phyloP scores from a whole-genome alignment of 2,329 filamentous ascomycete genomes.

The Mycosphaerelloides madeirae region DNA sequence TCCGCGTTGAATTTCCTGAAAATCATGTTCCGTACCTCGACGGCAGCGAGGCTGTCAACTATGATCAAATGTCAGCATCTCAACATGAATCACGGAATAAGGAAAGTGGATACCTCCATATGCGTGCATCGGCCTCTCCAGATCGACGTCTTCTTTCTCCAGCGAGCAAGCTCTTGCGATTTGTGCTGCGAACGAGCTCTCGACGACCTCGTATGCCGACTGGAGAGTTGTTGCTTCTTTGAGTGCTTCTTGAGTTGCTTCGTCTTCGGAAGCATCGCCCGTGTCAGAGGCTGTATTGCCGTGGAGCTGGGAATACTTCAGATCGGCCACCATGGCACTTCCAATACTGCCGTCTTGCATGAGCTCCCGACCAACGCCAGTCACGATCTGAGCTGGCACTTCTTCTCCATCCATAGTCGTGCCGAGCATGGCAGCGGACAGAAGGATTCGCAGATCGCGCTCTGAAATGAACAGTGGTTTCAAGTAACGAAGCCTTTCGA shows the following conservation, averaged over 20 bases:
- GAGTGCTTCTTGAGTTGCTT: too few species aligned
- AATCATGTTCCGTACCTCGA: neutral
- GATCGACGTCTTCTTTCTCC: neutral
- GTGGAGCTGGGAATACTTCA: too few species aligned
- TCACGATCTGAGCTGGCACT: slow-evolving; percentile 2
- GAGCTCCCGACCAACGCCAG: slow-evolving; percentile 2
- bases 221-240: too few species aligned
- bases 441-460: slow-evolving; percentile 3
- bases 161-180: too few species aligned
- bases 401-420: neutral
- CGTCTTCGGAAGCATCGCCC: too few species aligned
- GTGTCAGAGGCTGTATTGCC: too few species aligned
- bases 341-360: slow-evolving; percentile 8
- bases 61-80: too few species aligned
- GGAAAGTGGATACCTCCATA: too few species aligned
- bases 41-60: neutral
- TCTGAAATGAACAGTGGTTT: slow-evolving; percentile 6
- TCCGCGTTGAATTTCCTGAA: neutral
- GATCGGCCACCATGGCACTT: too few species aligned
- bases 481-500: slow-evolving; percentile 4
- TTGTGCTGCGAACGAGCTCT: too few species aligned
- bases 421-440: slow-evolving; percentile 4
- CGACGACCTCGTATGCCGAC: too few species aligned
- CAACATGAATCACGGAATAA: too few species aligned
- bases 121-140: neutral